phyloP scores from a whole-genome alignment of 2,329 filamentous ascomycete species.

The Orbilia oligospora region DNA sequence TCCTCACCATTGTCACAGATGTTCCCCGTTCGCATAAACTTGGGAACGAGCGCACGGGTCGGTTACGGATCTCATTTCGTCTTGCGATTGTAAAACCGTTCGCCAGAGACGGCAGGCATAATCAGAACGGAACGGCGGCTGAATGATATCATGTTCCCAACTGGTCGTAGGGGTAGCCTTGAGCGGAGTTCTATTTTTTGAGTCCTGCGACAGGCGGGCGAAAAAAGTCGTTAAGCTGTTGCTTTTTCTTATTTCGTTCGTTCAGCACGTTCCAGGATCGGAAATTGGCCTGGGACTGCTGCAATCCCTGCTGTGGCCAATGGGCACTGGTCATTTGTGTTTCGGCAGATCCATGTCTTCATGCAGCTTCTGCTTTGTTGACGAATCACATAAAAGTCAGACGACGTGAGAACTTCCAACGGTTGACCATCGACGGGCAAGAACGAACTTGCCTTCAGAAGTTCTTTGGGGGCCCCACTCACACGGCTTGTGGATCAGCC shows the following conservation, averaged over 20 bases:
- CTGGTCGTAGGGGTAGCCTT: constrained; percentile 14
- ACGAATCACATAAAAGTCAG: constrained; percentile 57
- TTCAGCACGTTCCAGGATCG: constrained; percentile 38
- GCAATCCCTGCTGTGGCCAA: constrained; percentile 56
- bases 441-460: constrained; percentile 18
- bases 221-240: constrained; percentile 38
- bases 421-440: constrained; percentile 26
- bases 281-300: constrained; percentile 60
- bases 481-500: constrained; percentile 60
- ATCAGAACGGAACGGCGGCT: constrained; percentile 54
- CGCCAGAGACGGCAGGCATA: constrained; percentile 60
- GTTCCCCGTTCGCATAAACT: constrained; percentile 26
- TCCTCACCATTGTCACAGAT: constrained; percentile 43
- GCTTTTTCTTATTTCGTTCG: constrained; percentile 12
- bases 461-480: constrained; percentile 44
- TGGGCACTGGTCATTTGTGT: constrained; percentile 44
- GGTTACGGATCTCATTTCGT: constrained; percentile 43
- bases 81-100: constrained; percentile 31
- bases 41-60: constrained; percentile 44
- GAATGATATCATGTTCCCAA: constrained; percentile 56
- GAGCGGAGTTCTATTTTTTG: constrained; percentile 53
- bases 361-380: constrained; percentile 39
- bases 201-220: constrained; percentile 34
- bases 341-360: constrained; percentile 56
- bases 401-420: constrained; percentile 42